A percentile compares a stretch with the other conserved stretches of the same genome.
These are phyloP conservation scores for Eucalyptus sp. DNA, from an alignment of 345 rosid species.

Conservation along the genomic window DNA sequence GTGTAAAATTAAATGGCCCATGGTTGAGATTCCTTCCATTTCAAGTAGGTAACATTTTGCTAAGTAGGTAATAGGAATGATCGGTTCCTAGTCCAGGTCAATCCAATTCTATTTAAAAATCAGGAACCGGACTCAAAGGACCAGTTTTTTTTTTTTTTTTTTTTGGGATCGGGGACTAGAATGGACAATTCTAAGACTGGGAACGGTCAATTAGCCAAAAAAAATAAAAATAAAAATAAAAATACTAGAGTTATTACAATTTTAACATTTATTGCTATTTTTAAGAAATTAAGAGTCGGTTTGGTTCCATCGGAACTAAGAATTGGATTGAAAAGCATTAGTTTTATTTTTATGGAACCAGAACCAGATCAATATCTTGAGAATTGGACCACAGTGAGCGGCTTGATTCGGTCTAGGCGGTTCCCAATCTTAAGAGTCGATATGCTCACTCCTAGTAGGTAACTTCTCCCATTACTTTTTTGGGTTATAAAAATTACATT, in stretches of 20 bases:
- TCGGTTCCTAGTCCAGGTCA: accelerated
- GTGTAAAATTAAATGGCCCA: background rate
- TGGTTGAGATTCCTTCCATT: background rate
- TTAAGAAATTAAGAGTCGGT: accelerated
- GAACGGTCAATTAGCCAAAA: too few species aligned
- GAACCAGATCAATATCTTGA: accelerated
- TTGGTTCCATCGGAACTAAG: accelerated
- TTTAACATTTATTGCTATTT: too few species aligned
- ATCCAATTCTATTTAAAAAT: accelerated
- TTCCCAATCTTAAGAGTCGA: accelerated
- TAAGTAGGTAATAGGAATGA: accelerated
- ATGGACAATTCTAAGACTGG: too few species aligned
- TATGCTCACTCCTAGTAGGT: background rate
- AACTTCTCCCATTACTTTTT: background rate
- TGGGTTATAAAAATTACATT: background rate
- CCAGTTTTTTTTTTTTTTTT: accelerated
- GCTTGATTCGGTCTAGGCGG: accelerated
- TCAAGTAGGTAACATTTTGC: background rate
- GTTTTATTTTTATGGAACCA: accelerated
- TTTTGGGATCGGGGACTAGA: accelerated
- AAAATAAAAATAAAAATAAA: too few species aligned
- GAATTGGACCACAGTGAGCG: accelerated
- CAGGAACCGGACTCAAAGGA: accelerated
- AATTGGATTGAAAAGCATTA: accelerated
- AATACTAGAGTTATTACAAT: too few species aligned